Base-by-base conservation (phyloP, 2,329 filamentous ascomycete genomes). In the Pestalotiopsis fici region DNA sequence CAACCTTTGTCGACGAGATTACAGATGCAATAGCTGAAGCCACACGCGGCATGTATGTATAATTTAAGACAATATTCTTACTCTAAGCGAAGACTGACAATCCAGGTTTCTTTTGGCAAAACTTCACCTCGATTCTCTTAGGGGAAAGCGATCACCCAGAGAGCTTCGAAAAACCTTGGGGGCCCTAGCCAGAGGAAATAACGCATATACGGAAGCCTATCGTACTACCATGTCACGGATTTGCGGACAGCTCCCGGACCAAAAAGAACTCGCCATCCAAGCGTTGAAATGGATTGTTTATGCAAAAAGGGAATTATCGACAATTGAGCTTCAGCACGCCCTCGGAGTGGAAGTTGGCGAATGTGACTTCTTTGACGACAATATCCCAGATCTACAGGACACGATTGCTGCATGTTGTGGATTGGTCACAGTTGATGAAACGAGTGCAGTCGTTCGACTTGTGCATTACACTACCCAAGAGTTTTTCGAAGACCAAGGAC, bases 221-320 rank as follows among this genome's bases (percentile, higher is more conserved):
- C 66, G 77, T 0, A 68, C 79, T 0, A 78, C 80, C 0, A 81
- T 87, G 73, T 50, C 79, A 2, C 74, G 83, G 23, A 84, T 87
- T 31, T 62, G 79, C n/a, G 67, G 70, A 0, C 83, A 86, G 60
- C 11, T 70, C 0, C 1, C 63, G 1, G 78, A 76, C 3, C 69
- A 77, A 11, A 47, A 56, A n/a, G 66, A 77, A 0, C 73, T 84
- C 50, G 84, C 84, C 0, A 80, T 75, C 6, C 66, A 79, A 21
- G 73, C 76, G 2, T 65, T 86, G 0, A 73, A 74, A 0, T 86
- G 81, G 83, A 78, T 86, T 11, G 75, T 74, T 0, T 81, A 67
- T 47, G 76, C 81, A 0, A 77, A 72, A 57, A 74, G 78, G 54
- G 78, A 72, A 0, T 67, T 86, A 0, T 76, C 67, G 1, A 73